phyloP scores from a whole-genome alignment of 148 eudicot genomes.

The Vaccinium darrowii region DNA sequence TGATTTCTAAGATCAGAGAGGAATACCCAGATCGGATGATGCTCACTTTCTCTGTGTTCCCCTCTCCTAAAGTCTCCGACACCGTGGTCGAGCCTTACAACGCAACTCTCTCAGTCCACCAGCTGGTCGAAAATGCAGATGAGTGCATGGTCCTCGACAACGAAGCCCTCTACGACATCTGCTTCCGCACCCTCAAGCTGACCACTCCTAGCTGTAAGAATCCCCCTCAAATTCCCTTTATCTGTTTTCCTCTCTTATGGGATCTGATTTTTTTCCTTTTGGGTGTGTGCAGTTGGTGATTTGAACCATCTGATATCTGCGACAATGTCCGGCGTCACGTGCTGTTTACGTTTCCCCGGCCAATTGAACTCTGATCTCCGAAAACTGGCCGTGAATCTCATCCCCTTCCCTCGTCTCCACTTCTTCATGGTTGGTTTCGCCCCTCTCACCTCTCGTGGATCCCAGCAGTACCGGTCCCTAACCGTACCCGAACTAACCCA shows the following conservation, averaged over 20 bases:
- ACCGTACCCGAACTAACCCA: slow-evolving; percentile 1
- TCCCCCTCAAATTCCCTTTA: background rate
- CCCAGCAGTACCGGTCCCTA: slow-evolving; percentile 1
- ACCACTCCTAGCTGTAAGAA: slow-evolving; percentile 41
- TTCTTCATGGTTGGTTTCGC: background rate
- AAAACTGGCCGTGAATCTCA: slow-evolving; percentile 29
- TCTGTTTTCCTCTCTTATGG: background rate
- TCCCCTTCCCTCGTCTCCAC: slow-evolving; percentile 14
- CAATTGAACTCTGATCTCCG: slow-evolving; percentile 35
- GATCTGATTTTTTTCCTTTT: background rate
- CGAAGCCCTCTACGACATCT: slow-evolving; percentile 25
- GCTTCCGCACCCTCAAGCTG: slow-evolving; percentile 37
- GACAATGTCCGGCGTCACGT: slow-evolving; percentile 38
- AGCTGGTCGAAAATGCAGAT: slow-evolving; percentile 35
- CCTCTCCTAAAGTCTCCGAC: slow-evolving; percentile 19
- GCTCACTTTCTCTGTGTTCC: slow-evolving; percentile 39
- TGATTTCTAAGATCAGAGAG: slow-evolving; percentile 42
- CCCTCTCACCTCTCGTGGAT: background rate
- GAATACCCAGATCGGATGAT: slow-evolving; percentile 42
- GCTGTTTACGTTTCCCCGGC: slow-evolving; percentile 35
- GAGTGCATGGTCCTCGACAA: slow-evolving; percentile 38
- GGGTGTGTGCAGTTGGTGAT: slow-evolving; percentile 25
- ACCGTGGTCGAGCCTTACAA: slow-evolving; percentile 42
- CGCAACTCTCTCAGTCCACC: slow-evolving; percentile 38
- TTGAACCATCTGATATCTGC: slow-evolving; percentile 35